A percentile compares a stretch with the other conserved stretches of the same genome.
These are phyloP conservation scores for Pelargonium fulgidum DNA, from an alignment of 441 rosid genomes.

Conservation along the genomic window DNA sequence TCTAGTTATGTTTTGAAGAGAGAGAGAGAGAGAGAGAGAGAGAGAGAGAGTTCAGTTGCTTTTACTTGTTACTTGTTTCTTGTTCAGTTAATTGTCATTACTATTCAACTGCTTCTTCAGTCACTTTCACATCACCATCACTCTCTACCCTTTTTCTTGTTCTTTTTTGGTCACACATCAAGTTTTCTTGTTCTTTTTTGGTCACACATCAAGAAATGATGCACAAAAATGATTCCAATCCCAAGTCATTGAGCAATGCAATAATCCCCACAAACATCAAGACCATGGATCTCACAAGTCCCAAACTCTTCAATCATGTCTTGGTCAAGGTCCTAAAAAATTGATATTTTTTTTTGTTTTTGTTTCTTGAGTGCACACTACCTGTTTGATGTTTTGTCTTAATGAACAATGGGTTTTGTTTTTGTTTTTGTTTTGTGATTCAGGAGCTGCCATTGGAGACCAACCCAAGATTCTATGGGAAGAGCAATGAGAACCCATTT, in stretches of 20 bases:
- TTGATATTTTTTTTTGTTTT: constrained; percentile 18
- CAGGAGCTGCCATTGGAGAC: constrained; percentile 41
- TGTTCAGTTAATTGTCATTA: background rate
- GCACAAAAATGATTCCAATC: no score
- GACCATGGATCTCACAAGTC: constrained; percentile 53
- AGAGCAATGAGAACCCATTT: constrained; percentile 48
- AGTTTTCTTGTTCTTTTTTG: no score
- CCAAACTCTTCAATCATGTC: constrained; percentile 38
- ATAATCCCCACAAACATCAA: constrained; percentile 11
- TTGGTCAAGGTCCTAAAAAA: constrained; percentile 32
- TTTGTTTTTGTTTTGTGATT: constrained; percentile 15
- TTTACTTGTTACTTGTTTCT: no score
- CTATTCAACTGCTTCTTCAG: constrained; percentile 20
- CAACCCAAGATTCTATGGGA: constrained; percentile 34
- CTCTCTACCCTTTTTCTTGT: background rate
- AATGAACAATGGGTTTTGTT: constrained; percentile 13
- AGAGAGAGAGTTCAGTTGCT: no score
- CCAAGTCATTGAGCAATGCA: no score
- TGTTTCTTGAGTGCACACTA: no score
- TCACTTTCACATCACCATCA: constrained; percentile 29
- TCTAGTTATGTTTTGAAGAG: no score
- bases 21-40: no score
- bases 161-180: no score
- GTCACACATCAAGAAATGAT: no score
- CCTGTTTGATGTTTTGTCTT: constrained; percentile 5